Base-by-base conservation (phyloP, 2,329 filamentous ascomycete species). In the Pseudopithomyces chartarum region DNA sequence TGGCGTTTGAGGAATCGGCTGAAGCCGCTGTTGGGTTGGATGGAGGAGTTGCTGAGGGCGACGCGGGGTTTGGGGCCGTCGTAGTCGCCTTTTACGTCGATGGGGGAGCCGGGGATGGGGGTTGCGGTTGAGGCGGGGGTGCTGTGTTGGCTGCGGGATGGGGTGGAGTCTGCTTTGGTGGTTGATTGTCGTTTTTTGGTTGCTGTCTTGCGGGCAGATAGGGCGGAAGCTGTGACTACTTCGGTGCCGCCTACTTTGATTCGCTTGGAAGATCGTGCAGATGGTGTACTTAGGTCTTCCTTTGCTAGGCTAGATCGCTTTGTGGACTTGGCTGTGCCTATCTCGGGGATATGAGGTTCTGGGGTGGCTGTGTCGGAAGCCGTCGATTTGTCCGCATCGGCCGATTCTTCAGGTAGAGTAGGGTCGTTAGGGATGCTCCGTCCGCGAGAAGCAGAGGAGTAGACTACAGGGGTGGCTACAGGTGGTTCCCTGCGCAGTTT, bases 1-100 rank as follows among this genome's bases (percentile, higher is more conserved):
- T 75, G 66, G 23, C 64, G 68, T 34, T 68, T 74, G 22, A 79
- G 62, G 56, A 75, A 79, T 20, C 65, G 73, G 8, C 70, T 59
- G 7, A 68, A 53, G 6, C 60, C 52, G 6, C 60, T 64, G 19
- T 64, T 60, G 0, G 69, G 59, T 10, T 58, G 54, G 22, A 75
- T 66, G 15, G 59, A 55, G 2, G 71, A 75, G 46, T 73, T 74
- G 50, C 73, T 76, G 40, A 71, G 70, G 5, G 70, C 70, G 5
- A 76, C 64, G n/a, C 62, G 62, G 2, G 73, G 71, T 19, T 57
- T 54, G 0, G 63, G 55, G 1, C 70, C 70, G 15, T 61, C 53
- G 49, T 75, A 75, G 10, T 55, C 45, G 20, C 60, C 59, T 19
- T 58, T 42, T 8, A 50, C 36, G 17, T 58, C 57, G 32, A 56